Evolutionary conservation across 2,329 filamentous ascomycete genomes (phyloP).

Genomic region (Pestalotiopsis sp.): DNA sequence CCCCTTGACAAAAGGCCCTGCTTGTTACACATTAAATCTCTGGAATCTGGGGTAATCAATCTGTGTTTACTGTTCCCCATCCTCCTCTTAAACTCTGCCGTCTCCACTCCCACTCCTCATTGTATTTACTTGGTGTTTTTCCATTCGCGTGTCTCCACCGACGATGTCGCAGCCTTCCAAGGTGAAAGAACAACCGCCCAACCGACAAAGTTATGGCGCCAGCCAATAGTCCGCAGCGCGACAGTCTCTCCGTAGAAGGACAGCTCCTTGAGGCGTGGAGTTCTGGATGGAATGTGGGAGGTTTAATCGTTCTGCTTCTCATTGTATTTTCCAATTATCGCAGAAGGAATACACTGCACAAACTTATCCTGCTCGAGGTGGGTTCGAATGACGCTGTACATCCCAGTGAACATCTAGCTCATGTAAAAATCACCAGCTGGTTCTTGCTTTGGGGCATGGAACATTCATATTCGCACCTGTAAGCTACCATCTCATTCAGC

Average conservation of each 20-base stretch:
- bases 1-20: not conserved
- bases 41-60: not conserved
- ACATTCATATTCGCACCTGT: conserved; percentile 5
- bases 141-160: not conserved
- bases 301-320: conserved; percentile 49
- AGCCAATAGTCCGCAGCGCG: not conserved
- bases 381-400: not conserved
- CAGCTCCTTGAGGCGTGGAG: conserved; percentile 1
- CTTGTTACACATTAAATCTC: not conserved
- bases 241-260: not conserved
- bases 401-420: not conserved
- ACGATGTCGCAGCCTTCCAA: not conserved
- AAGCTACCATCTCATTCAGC: not conserved
- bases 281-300: conserved; percentile 34
- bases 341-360: conserved; percentile 47
- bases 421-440: conserved; percentile 2
- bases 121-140: not conserved
- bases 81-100: not conserved
- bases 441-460: not conserved
- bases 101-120: not conserved
- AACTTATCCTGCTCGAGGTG: conserved; percentile 52
- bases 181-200: not conserved
- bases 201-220: not conserved
- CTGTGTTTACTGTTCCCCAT: not conserved
- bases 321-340: conserved; percentile 54